phyloP scores from a whole-genome alignment of 768 basidiomycete species.

The Leccinellum rugosiceps region DNA sequence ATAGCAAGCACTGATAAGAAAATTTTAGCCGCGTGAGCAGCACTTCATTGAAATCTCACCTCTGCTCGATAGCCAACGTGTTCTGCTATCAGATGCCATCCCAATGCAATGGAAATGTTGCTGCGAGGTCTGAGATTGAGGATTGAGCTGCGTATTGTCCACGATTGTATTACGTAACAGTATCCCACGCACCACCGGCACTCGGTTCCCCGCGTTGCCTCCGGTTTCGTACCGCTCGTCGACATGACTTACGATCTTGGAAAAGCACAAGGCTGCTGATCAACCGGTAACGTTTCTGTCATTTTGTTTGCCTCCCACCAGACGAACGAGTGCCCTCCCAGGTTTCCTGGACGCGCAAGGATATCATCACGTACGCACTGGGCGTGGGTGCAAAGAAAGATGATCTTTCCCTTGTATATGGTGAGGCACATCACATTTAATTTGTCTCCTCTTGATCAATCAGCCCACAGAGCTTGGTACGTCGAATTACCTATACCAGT shows the following conservation, averaged over 20 bases:
- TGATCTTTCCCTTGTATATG: constrained; percentile 70
- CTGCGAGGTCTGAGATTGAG: not conserved
- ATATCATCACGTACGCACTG: constrained; percentile 73
- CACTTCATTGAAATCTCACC: not conserved
- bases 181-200: not conserved
- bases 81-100: not conserved
- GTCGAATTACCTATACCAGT: not conserved
- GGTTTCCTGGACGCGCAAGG: constrained; percentile 85
- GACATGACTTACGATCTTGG: constrained; percentile 57
- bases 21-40: not conserved
- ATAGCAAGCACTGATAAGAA: not conserved
- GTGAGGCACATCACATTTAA: constrained; percentile 34
- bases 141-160: no score
- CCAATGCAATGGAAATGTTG: not conserved
- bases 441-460: not conserved
- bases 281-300: constrained; percentile 45
- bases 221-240: not conserved
- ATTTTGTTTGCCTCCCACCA: not conserved
- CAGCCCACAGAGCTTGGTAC: constrained; percentile 48
- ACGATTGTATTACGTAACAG: not conserved
- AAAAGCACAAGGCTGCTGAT: constrained; percentile 51
- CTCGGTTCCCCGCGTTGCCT: not conserved
- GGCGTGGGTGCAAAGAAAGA: constrained; percentile 80
- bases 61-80: not conserved
- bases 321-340: constrained; percentile 22